These are phyloP conservation scores for Pseudogymnoascus sp. DNA, from an alignment of 2,329 filamentous ascomycete species.

Conservation along the genomic window DNA sequence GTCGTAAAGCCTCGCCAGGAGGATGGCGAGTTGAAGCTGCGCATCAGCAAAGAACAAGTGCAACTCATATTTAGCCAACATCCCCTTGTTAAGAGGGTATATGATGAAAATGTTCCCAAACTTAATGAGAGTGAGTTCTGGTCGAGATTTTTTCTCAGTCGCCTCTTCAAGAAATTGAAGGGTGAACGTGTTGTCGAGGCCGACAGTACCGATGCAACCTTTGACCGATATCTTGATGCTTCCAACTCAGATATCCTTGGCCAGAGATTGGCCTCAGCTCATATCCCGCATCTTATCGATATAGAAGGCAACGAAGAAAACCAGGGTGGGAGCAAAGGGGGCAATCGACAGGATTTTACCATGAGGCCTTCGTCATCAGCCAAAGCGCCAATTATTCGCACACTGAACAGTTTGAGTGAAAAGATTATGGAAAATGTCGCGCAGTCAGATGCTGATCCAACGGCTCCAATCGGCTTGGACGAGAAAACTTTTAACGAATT, in stretches of 20 bases:
- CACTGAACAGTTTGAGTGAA: slow-evolving; percentile 82
- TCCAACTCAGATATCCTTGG: slow-evolving; percentile 53
- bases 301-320: slow-evolving; percentile 93
- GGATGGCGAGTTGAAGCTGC: slow-evolving; percentile 68
- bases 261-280: slow-evolving; percentile 49
- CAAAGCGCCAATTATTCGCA: slow-evolving; percentile 81
- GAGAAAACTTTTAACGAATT: slow-evolving; percentile 69
- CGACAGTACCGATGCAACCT: slow-evolving; percentile 67
- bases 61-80: slow-evolving; percentile 90
- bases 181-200: slow-evolving; percentile 77
- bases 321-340: slow-evolving; percentile 70
- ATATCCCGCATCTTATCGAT: slow-evolving; percentile 84
- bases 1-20: slow-evolving; percentile 75
- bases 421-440: slow-evolving; percentile 87
- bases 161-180: slow-evolving; percentile 81
- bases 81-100: slow-evolving; percentile 79
- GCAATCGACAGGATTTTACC: slow-evolving; percentile 81
- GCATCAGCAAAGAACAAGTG: slow-evolving; percentile 85
- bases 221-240: slow-evolving; percentile 77
- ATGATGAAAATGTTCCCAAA: slow-evolving; percentile 86
- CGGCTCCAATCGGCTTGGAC: slow-evolving; percentile 58
- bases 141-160: slow-evolving; percentile 87
- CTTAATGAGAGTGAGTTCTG: slow-evolving; percentile 77
- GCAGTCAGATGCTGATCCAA: slow-evolving; percentile 63
- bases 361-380: slow-evolving; percentile 70